Evolutionary conservation across 495 filamentous ascomycete genomes (phyloP).

Genomic region (Penicillium psychrofluorescens): DNA sequence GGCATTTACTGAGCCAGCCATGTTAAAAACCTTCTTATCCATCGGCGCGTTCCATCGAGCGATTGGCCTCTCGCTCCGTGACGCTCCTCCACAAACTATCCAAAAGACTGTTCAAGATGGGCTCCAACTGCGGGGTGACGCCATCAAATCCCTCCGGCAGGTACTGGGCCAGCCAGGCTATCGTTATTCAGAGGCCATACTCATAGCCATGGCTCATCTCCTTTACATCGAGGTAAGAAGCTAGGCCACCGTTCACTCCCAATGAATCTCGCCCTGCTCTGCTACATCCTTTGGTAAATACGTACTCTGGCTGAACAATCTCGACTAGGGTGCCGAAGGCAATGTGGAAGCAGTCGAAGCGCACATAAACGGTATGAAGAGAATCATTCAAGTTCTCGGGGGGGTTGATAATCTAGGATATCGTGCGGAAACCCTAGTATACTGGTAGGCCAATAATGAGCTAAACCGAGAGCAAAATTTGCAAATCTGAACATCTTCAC

Average conservation of each 20-base stretch:
- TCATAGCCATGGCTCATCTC: conserved; percentile 3
- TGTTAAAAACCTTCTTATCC: conserved; percentile 4
- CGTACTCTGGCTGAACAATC: neutral
- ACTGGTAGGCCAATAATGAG: conserved; percentile 1
- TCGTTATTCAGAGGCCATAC: neutral
- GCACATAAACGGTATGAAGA: conserved; percentile 11
- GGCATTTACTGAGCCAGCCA: conserved; percentile 2
- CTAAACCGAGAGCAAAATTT: neutral
- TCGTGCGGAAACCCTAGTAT: conserved; percentile 3
- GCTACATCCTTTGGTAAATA: neutral
- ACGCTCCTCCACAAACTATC: neutral
- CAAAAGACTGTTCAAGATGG: conserved; percentile 3
- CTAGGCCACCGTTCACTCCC: neutral
- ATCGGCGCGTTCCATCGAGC: conserved; percentile 4
- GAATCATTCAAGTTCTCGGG: conserved; percentile 4
- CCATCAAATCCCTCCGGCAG: conserved; percentile 3
- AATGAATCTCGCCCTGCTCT: neutral
- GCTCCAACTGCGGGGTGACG: conserved; percentile 1
- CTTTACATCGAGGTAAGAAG: conserved; percentile 2
- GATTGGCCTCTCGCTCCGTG: neutral
- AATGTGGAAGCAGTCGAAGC: conserved; percentile 6
- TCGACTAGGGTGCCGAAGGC: conserved; percentile 2
- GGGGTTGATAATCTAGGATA: conserved; percentile 8
- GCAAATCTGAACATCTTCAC: neutral
- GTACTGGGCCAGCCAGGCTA: neutral